Base-by-base conservation (phyloP, 768 basidiomycete species). In the Phylloporus sp. region DNA sequence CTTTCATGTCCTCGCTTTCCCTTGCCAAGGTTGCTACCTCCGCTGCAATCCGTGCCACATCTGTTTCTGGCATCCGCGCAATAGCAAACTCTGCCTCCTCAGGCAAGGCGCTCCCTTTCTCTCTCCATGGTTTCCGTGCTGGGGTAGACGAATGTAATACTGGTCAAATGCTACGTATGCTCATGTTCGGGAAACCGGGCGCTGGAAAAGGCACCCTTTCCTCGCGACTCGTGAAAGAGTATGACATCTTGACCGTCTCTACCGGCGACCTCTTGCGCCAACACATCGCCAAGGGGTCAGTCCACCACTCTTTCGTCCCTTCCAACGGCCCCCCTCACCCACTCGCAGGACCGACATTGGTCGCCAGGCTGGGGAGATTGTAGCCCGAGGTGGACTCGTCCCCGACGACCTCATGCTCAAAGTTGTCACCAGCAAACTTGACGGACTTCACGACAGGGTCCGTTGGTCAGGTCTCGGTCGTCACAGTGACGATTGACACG, bases 171-270 rank as follows among this genome's bases (percentile, higher is more conserved):
- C 54, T 78, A 39, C 67, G 78, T 10, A 78, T 79, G 75, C 61
- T 79, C 49, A 72, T 79, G 68, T 79, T 80, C 55, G 78, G 78
- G 8, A 80, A 80, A 60, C 78, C 76, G 2, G 86, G 86, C 22
- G 79, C 85, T 38, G 86, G 86, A 46, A 89, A 95, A 71, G 92
- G 92, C 27, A 95, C 92, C 0, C 74, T 93, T 33, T 76, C 86
- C 2, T 73, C 77, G 14, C 77, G 84, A 34, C 76, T 95, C 23
- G 80, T 88, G 47, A 76, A 81, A 52, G 87, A 89, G 64, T 92
- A 89, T 62, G 82, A 90, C 59, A 79, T 94, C 42, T 56, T 84
- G 34, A 77, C 82, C 8, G 67, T 94, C 39, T 90, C 87, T 8
- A 86, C 87, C 3, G 92, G 91, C 9, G 92, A 96, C 63, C 70